phyloP scores from a whole-genome alignment of 2,329 filamentous ascomycete genomes.

The Arthrinium puccinioides region DNA sequence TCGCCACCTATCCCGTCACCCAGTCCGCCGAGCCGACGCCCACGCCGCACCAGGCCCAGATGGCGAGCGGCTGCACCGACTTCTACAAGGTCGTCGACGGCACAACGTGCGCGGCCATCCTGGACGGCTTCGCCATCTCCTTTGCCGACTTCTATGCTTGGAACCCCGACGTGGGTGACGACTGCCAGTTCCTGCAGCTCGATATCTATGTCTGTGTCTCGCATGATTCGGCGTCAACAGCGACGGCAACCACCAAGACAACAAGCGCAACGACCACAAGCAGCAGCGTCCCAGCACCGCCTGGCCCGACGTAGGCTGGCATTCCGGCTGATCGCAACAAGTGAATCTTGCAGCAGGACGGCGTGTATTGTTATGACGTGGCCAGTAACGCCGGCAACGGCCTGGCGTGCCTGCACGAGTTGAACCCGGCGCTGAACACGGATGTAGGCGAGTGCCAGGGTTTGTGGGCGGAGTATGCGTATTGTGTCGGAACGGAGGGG shows the following conservation, averaged over 20 bases:
- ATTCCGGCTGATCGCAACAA: background rate
- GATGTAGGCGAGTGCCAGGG: background rate
- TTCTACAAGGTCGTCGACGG: background rate
- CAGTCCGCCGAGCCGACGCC: background rate
- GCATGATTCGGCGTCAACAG: background rate
- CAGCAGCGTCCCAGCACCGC: background rate
- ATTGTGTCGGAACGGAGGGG: background rate
- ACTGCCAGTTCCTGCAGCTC: background rate
- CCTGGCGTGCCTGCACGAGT: background rate
- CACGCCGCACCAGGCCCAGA: background rate
- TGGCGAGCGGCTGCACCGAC: background rate
- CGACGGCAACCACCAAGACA: background rate
- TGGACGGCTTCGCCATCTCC: background rate
- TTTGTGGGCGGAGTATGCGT: background rate
- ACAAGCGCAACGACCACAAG: background rate
- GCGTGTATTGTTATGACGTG: background rate
- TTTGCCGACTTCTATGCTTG: background rate
- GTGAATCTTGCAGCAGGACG: background rate
- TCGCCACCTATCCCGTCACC: background rate
- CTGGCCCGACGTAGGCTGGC: background rate
- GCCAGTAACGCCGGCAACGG: background rate
- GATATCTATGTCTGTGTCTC: background rate
- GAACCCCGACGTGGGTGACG: background rate
- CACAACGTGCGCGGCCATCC: background rate
- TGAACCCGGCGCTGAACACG: background rate